phyloP scores from a whole-genome alignment of 306 rosid genomes.

The Citrullus amarus region DNA sequence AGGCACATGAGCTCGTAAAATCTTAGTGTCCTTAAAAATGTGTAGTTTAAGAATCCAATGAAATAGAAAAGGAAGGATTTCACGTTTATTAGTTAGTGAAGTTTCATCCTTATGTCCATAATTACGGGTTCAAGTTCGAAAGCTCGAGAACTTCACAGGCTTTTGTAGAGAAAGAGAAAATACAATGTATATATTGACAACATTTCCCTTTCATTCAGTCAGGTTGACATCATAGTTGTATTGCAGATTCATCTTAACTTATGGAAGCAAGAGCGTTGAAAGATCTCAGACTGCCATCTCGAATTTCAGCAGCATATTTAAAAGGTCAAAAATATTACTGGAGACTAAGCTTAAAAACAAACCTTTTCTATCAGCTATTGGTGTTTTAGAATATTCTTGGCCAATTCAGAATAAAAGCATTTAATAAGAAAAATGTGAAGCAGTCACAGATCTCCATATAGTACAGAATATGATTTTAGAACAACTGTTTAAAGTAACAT shows the following conservation, averaged over 20 bases:
- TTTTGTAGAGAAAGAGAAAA: background rate
- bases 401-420: background rate
- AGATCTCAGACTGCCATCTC: background rate
- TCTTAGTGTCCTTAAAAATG: background rate
- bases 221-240: background rate
- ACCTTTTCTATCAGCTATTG: background rate
- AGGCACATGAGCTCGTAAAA: background rate
- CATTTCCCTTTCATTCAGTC: background rate
- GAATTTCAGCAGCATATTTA: background rate
- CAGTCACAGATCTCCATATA: background rate
- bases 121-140: background rate
- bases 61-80: background rate
- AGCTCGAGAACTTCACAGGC: background rate
- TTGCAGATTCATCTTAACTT: background rate
- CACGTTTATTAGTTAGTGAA: background rate
- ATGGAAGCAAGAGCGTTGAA: background rate
- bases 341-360: background rate
- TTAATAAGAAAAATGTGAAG: background rate
- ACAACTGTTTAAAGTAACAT: background rate
- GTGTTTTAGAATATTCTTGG: background rate
- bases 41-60: background rate
- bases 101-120: background rate
- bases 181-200: background rate
- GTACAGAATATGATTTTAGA: background rate
- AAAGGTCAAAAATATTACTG: background rate